Base-by-base conservation (phyloP, 176 grass and related monocot species). In the Raddia guianensis region DNA sequence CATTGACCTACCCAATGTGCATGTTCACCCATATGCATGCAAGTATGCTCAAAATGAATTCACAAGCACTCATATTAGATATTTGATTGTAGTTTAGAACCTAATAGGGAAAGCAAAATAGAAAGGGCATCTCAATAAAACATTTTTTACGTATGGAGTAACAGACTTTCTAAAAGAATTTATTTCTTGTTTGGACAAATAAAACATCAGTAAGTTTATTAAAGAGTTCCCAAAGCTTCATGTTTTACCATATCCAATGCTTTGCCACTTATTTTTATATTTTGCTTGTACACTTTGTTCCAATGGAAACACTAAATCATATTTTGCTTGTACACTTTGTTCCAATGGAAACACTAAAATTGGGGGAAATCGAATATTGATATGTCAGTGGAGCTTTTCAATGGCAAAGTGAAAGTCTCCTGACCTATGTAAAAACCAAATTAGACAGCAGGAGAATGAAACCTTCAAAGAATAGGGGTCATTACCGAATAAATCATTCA, bases 401-500 rank as follows among this genome's bases (percentile, higher is more conserved):
- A 68, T 10, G 60, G 48, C 44, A 81, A 51, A 68, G 51, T 76
- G 42, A 45, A 76, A 84, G 52, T 76, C 49, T 69, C 54, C 0
- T 27, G 10, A 12, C 12, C 11, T 61, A 70, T 69, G 70, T 49
- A 72, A 10, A 84, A 43, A 37, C 20, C 33, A 77, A 15, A 70
- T 33, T 70, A 45, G 13, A 84, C 43, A 53, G 51, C 13, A 53
- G 50, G 45, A 73, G 68, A 61, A 37, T 21, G 32, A 65, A 0
- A 20, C 40, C 32, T 43, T 78, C 18, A 47, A 72, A 34, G 79
- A 50, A 44, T 9, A 37, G 75, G 12, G 56, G 70, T 70, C 11
- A 70, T 75, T 88, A 88, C 86, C 86, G 5, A 88, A 37, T 74
- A 88, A 51, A 80, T 60, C 63, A 44, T 42, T 2, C 37, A 88